Evolutionary conservation across 441 rosid species (phyloP), one percentile per base, ranked within the genome.

Genomic region (Erysimum pusillum): DNA sequence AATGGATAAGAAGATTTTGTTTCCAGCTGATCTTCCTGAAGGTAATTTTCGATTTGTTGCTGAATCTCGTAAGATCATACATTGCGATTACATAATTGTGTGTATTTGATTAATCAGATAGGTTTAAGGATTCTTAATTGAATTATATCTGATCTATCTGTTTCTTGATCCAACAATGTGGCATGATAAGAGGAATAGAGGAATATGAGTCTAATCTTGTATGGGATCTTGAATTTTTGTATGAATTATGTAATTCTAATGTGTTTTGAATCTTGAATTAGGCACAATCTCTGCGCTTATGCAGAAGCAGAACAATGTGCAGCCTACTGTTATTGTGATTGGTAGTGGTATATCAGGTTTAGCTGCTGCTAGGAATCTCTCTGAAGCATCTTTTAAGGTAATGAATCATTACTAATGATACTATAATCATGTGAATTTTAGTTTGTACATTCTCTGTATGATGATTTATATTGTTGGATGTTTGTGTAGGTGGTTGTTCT

Each of bases 321-420:
- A n/a, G 60, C 98, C 94, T 42, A 69, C 87, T 49, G 98, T 90
- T 15, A 83, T 90, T 60, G 94, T 92, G 67, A 86, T 92, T 70
- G 98, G 96, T 18, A 88, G 88, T 75, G 98, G 98, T 62, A 89
- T 92, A 69, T 90, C 96, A 8, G 98, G 98, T 59, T 85, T 92
- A 51, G 91, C 98, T 48, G 96, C 98, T 52, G 96, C 98, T 41
- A 83, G 89, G 49, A 73, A 71, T 68, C 98, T 92, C 46, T 72
- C 76, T 53, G 90, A 88, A 78, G 89, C 94, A 41, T 85, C 89
- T 72, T 84, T 91, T 61, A 84, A 88, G 85, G 97, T 88, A 60
- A 81, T 72, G n/a, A n/a, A n/a, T n/a, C n/a, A n/a, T n/a, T n/a
- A n/a, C n/a, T n/a, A n/a, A n/a, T n/a, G 15, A 49, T 65, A 13